Evolutionary conservation across 1,139 yeast species (phyloP).

Genomic region (Ogataea hybrid): DNA sequence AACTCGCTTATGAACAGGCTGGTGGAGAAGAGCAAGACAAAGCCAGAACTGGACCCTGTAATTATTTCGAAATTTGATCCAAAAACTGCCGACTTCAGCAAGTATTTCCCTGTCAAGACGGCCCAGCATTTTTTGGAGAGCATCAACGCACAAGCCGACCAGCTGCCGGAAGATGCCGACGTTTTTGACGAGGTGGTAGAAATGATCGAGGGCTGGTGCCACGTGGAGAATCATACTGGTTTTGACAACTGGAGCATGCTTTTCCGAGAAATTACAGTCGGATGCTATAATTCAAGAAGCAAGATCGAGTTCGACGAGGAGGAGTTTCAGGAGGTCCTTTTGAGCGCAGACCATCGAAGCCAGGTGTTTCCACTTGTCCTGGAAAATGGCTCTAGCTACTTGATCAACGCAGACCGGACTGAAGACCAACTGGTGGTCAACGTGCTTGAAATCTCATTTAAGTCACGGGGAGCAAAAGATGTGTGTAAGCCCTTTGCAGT

Average conservation of each 20-base stretch:
- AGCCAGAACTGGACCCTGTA: background rate
- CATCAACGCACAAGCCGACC: slow-evolving; percentile 18
- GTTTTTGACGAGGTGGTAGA: slow-evolving; percentile 29
- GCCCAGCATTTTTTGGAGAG: slow-evolving; percentile 23
- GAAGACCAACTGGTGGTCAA: slow-evolving; percentile 21
- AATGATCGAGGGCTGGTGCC: slow-evolving; percentile 27
- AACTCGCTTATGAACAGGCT: slow-evolving; percentile 19
- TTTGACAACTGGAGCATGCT: slow-evolving; percentile 22
- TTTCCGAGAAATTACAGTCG: slow-evolving; percentile 27
- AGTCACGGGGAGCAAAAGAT: slow-evolving; percentile 26
- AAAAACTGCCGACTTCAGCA: background rate
- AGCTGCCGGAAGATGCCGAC: slow-evolving; percentile 24
- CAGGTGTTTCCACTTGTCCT: slow-evolving; percentile 31
- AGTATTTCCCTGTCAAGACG: slow-evolving; percentile 16
- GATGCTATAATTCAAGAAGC: slow-evolving; percentile 24
- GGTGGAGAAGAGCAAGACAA: slow-evolving; percentile 14
- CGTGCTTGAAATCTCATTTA: slow-evolving; percentile 27
- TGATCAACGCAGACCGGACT: slow-evolving; percentile 26
- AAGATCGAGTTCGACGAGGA: slow-evolving; percentile 31
- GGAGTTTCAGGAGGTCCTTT: slow-evolving; percentile 23
- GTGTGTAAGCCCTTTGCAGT: slow-evolving; percentile 27
- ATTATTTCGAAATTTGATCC: background rate
- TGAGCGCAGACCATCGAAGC: slow-evolving; percentile 24
- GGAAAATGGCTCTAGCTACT: slow-evolving; percentile 28
- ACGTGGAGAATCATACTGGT: slow-evolving; percentile 10